Percentiles rank a stretch among this genome's conserved stretches.
These are phyloP conservation scores for Fraxinus albicans DNA, from an alignment of 305 asterid species.

Conservation along the genomic window DNA sequence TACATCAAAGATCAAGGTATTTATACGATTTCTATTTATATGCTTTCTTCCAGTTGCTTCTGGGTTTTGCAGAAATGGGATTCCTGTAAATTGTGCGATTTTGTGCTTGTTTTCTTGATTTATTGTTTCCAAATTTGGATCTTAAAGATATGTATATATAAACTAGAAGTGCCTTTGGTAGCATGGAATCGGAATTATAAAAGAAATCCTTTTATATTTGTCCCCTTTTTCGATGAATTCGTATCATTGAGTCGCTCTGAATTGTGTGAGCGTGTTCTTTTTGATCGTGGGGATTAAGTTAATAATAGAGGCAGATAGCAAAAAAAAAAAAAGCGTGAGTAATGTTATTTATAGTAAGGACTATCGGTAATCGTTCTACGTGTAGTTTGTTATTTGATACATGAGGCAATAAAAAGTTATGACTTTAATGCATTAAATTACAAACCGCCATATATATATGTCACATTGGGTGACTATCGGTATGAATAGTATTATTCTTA, in stretches of 20 bases:
- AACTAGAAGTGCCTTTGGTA: not conserved
- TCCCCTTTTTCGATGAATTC: not conserved
- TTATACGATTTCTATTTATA: not conserved
- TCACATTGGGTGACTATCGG: too few species aligned
- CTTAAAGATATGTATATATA: not conserved
- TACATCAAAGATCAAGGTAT: slow-evolving; percentile 83
- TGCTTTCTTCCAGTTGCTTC: not conserved
- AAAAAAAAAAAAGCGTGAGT: too few species aligned
- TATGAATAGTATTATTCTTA: too few species aligned
- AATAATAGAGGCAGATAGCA: not conserved
- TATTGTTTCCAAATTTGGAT: not conserved
- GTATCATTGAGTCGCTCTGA: not conserved
- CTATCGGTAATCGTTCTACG: too few species aligned
- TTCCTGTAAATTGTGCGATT: not conserved
- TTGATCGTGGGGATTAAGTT: not conserved
- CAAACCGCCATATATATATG: too few species aligned
- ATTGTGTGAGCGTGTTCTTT: not conserved
- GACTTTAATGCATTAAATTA: too few species aligned
- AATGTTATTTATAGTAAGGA: too few species aligned
- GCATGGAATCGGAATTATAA: not conserved
- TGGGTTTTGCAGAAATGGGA: not conserved
- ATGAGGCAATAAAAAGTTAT: too few species aligned
- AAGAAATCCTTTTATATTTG: not conserved
- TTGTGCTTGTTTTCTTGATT: not conserved
- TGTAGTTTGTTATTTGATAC: too few species aligned